Base-by-base conservation (phyloP, 2,329 filamentous ascomycete species). In the Monosporascus ibericus region DNA sequence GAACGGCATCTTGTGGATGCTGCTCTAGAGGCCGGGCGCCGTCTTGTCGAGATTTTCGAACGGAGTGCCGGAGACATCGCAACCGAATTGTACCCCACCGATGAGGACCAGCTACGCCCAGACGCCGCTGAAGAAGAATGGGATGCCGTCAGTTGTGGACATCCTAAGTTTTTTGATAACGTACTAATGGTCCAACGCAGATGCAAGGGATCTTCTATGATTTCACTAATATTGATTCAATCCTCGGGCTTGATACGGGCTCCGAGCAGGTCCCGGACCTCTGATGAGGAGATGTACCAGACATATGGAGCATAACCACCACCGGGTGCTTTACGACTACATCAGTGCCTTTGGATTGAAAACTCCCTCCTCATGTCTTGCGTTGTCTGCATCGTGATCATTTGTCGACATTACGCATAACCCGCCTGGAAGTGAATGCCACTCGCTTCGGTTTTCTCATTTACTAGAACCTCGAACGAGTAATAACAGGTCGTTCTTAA, bases 51-150 rank as follows among this genome's bases (percentile, higher is more conserved):
- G 1, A 49, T 74, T 11, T 63, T 76, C 3, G 70, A 72, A 39
- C 55, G 62, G 18, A 59, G 64, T 3, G 59, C 58, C 1, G 62
- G 54, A 25, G 48, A 53, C 5, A 56, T 59, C 6, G 20, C 20
- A 9, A 40, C 51, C 6, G 53, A 61, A 20, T 17, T 30, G 8
- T 30, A 42, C 20, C 49, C 61, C 79, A 0, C 57, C 3, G 42
- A 47, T 7, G 50, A 51, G 14, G 47, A 50, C 5, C 58, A 63
- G 46, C 58, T 65, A 20, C 52, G 62, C 24, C 58, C 63, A 44
- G 58, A 65, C 15, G 56, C 57, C 3, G 44, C 61, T 18, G 58
- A 68, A 44, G 68, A 67, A n/a, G 69, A 71, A 30, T 77, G 73
- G 73, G 67, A 70, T 34, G 71, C 54, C 2, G 58, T 63, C 36